Base-by-base conservation (phyloP, 1,139 yeast species). In the Schwanniomyces etchellsii region DNA sequence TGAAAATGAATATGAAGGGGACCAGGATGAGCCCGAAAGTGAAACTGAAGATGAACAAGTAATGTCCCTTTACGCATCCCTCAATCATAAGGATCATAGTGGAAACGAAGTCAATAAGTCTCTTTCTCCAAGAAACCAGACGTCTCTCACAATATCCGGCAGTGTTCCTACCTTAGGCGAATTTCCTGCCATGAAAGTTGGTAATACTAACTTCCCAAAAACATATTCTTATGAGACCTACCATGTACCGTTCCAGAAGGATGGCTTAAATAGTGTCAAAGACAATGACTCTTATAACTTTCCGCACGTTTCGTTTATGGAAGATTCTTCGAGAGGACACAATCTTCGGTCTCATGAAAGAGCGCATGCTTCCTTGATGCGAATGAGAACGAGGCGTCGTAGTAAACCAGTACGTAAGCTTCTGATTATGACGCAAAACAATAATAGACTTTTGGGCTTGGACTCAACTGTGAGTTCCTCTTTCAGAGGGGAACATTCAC, bases 341-440 rank as follows among this genome's bases (percentile, higher is more conserved):
- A 55, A 50, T 28, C 42, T 55, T 4, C 57, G 76, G 36, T 75
- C 81, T 4, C 63, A 67, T 26, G 84, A 77, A 40, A 58, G 84
- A 40, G 84, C 84, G 0, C 78, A 76, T 47, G 84, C 84, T 0
- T 77, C 83, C 0, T 53, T 80, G 25, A 69, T 75, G 37, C 61
- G 88, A 51, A 76, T 79, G 68, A 65, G 74, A 38, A 72, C 74
- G 23, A 59, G 83, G 36, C 55, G 84, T 35, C 69, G 69, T 45
- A 74, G 77, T 34, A 74, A 69, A 42, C 66, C 74, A 21, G 57
- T 63, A 5, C 38, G 56, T 28, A 57, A 56, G 32, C 47, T 55
- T 4, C 60, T 50, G 54, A 47, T 52, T 17, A 42, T 52, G 26
- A 47, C 58, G 2, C 55, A 52, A 21, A 49, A 39, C 26, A 48